Evolutionary conservation across 225 moss, liverwort and hornwort species (phyloP).

Genomic region (Lunularia cruciata): DNA sequence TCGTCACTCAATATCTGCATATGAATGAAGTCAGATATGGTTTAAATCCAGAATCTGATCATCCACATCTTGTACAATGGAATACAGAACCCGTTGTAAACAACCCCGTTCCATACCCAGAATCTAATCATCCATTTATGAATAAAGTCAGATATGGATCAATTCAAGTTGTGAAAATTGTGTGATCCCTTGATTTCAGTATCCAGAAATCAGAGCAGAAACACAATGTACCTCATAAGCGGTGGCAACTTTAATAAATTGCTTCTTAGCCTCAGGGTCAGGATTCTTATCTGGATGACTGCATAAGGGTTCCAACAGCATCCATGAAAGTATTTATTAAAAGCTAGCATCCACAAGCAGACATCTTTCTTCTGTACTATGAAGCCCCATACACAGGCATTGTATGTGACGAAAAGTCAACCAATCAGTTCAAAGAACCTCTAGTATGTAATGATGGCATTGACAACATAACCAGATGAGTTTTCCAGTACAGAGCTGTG

Average conservation of each 20-base stretch:
- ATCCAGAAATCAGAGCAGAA: no score
- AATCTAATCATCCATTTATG: conserved; percentile 14
- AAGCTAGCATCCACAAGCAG: background rate
- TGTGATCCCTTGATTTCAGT: no score
- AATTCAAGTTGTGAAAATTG: background rate
- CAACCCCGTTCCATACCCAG: no score
- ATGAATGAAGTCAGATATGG: background rate
- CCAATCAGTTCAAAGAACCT: no score
- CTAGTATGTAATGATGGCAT: no score
- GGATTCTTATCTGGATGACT: conserved; percentile 99
- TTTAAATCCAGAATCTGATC: background rate
- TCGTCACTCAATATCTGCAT: conserved; percentile 89
- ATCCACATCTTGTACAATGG: no score
- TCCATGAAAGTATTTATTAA: background rate
- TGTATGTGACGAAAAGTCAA: no score
- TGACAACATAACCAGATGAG: no score
- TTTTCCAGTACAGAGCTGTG: no score
- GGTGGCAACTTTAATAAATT: conserved; percentile 90
- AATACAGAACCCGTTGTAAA: no score
- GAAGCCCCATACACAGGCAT: no score
- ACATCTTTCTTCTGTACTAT: background rate
- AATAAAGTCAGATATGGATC: background rate
- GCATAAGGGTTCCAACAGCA: conserved; percentile 30
- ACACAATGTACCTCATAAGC: conserved; percentile 78
- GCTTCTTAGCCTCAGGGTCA: conserved; percentile 86